Evolutionary conservation across 345 rosid species (phyloP).

Genomic region (Populus alba): DNA sequence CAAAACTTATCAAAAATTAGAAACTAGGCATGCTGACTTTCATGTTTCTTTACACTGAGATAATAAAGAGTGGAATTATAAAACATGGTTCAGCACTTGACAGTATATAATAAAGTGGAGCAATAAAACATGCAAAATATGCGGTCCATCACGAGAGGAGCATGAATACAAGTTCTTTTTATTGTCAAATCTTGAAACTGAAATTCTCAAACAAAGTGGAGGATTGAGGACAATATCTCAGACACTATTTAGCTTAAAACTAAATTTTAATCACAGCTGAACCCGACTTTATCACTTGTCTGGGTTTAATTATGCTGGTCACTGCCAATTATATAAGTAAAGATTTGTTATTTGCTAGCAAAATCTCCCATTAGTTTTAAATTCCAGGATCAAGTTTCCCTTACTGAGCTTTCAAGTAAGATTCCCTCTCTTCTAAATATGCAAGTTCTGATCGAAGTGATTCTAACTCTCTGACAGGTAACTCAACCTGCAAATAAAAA

Average conservation of each 20-base stretch:
- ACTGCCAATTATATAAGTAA: neutral
- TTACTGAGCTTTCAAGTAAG: slow-evolving; percentile 88
- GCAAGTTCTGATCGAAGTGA: slow-evolving; percentile 76
- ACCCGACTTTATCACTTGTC: neutral
- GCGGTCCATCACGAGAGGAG: neutral
- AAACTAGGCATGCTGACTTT: neutral
- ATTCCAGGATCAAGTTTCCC: slow-evolving; percentile 24
- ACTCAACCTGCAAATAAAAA: slow-evolving; percentile 51
- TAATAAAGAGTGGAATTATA: neutral
- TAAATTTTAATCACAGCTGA: neutral
- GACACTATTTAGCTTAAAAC: neutral
- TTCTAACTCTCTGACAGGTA: slow-evolving; percentile 69
- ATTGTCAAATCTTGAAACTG: neutral
- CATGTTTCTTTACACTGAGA: neutral
- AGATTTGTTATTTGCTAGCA: neutral
- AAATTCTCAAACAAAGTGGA: neutral
- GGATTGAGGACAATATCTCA: neutral
- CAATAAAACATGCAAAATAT: too few species aligned
- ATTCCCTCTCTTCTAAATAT: slow-evolving; percentile 84
- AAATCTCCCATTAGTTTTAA: slow-evolving; percentile 1
- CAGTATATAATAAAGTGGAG: too few species aligned
- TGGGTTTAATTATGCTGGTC: neutral
- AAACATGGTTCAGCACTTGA: too few species aligned
- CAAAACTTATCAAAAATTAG: neutral
- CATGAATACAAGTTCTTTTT: neutral